Evolutionary conservation across 768 basidiomycete genomes (phyloP).

Genomic region (Lactarius vividus): DNA sequence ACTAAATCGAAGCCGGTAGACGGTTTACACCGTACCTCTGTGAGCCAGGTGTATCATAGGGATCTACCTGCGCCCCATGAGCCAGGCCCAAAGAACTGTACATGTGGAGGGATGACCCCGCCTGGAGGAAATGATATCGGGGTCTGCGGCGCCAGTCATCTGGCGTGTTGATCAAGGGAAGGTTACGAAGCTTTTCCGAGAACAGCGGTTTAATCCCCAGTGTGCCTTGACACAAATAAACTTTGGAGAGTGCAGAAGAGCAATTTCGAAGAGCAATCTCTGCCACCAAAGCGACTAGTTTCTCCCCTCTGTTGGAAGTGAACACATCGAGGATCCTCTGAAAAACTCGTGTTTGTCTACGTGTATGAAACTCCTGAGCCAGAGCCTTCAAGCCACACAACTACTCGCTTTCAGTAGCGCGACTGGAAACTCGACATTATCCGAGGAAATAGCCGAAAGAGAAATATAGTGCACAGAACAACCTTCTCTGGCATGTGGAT

Average conservation of each 20-base stretch:
- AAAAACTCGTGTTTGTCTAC: background rate
- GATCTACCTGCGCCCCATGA: background rate
- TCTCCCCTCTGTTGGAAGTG: background rate
- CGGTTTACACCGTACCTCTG: background rate
- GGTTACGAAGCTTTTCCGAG: background rate
- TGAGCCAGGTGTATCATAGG: background rate
- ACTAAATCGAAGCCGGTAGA: background rate
- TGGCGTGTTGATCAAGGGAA: background rate
- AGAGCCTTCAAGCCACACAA: background rate
- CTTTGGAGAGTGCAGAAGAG: background rate
- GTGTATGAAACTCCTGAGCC: background rate
- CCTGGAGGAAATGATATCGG: background rate
- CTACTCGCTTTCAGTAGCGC: background rate
- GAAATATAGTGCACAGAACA: background rate
- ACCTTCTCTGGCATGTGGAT: background rate
- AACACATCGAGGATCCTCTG: background rate
- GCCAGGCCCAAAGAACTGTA: background rate
- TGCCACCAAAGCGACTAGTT: background rate
- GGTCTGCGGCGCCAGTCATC: background rate
- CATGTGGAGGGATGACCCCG: background rate
- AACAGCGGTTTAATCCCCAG: too few species aligned
- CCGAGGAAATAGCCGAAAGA: background rate
- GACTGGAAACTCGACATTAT: background rate
- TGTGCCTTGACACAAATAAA: background rate
- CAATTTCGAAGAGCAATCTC: background rate